phyloP scores from a whole-genome alignment of 148 eudicot genomes.

The Simmondsia chinensis region DNA sequence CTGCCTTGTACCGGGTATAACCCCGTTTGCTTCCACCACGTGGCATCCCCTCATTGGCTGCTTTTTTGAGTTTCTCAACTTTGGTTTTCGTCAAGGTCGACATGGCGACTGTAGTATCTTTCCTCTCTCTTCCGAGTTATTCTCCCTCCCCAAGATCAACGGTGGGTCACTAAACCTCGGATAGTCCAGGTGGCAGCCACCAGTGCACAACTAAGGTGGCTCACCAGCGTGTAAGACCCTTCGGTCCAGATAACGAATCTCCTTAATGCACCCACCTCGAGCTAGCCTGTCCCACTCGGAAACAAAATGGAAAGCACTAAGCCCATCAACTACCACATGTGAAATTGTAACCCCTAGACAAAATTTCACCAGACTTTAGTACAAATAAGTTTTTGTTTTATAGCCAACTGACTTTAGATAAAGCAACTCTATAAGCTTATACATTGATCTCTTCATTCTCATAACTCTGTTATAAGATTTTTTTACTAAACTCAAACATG shows the following conservation, averaged over 20 bases:
- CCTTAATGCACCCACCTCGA: constrained; percentile 20
- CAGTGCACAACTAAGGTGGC: background rate
- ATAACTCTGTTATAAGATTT: no score
- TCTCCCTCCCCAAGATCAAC: constrained; percentile 9
- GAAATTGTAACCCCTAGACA: constrained; percentile 28
- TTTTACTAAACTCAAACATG: no score
- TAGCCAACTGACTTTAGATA: no score
- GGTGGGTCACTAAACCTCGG: constrained; percentile 7
- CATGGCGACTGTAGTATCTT: constrained; percentile 11
- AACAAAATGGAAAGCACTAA: constrained; percentile 27
- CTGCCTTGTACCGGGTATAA: constrained; percentile 25
- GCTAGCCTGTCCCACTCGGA: constrained; percentile 37
- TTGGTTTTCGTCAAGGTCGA: constrained; percentile 12
- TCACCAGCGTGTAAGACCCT: constrained; percentile 7
- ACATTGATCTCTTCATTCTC: no score
- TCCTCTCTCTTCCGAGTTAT: constrained; percentile 16
- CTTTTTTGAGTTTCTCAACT: constrained; percentile 17
- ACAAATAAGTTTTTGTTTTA: no score
- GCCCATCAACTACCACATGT: constrained; percentile 26
- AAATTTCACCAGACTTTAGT: no score
- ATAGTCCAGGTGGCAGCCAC: background rate
- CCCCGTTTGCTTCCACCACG: background rate
- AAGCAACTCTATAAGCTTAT: no score
- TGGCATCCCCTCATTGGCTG: constrained; percentile 1
- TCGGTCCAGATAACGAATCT: constrained; percentile 17